Conservation (phyloP, 352 stramenopile genomes). For the Globisporangium viniferum region DNA sequence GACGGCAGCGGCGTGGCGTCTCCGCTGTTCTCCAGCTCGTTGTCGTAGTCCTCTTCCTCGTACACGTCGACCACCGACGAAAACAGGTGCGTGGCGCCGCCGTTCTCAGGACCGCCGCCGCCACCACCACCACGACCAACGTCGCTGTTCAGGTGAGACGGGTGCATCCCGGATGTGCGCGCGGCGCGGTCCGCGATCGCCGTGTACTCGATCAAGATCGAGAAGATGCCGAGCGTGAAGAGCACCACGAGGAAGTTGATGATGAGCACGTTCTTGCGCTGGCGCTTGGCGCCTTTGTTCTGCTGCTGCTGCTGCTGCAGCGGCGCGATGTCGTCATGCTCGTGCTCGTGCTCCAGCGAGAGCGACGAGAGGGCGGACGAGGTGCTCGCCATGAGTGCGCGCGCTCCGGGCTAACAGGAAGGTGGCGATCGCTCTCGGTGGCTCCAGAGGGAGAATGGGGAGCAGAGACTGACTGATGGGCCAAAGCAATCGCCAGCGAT, state of each 20-base stretch:
- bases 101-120: neutral
- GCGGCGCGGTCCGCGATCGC: conserved; percentile 7
- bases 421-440: neutral
- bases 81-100: conserved; percentile 6
- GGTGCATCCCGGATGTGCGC: neutral
- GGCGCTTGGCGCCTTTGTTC: neutral
- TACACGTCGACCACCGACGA: conserved; percentile 8
- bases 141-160: neutral
- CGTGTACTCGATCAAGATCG: conserved; percentile 12
- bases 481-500: neutral
- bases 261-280: conserved; percentile 14
- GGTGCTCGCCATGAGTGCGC: neutral
- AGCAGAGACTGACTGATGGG: no score
- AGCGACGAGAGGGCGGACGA: conserved; percentile 3
- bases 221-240: conserved; percentile 10
- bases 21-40: neutral
- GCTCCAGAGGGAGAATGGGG: neutral
- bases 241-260: conserved; percentile 12
- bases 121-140: neutral
- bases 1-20: neutral
- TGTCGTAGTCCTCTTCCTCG: conserved; percentile 5
- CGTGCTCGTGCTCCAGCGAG: neutral
- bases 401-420: neutral
- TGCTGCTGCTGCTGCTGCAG: neutral
- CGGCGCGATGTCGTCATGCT: neutral